phyloP scores from a whole-genome alignment of 2,329 filamentous ascomycete genomes.

The Fusarium penzigii region DNA sequence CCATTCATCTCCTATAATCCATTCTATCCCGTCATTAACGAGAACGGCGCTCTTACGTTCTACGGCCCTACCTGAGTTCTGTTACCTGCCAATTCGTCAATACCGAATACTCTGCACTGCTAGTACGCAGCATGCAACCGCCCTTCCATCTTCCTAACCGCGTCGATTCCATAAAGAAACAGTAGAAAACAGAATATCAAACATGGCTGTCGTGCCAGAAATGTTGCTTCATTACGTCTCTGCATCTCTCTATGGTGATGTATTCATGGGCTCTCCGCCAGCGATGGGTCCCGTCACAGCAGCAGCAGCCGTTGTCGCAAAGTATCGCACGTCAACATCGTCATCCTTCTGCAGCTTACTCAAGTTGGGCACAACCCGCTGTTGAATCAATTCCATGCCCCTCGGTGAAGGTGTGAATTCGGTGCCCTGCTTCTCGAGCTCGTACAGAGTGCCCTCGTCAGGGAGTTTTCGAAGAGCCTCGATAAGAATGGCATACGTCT shows the following conservation, averaged over 20 bases:
- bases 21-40: too few species aligned
- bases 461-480: slow-evolving; percentile 90
- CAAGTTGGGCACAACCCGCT: slow-evolving; percentile 83
- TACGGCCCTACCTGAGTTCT: too few species aligned
- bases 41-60: too few species aligned
- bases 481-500: slow-evolving; percentile 90
- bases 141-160: slow-evolving; percentile 17
- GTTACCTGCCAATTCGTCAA: too few species aligned
- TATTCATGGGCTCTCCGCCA: slow-evolving; percentile 64
- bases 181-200: slow-evolving; percentile 15
- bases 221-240: slow-evolving; percentile 53
- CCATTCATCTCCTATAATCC: too few species aligned
- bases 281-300: slow-evolving; percentile 48
- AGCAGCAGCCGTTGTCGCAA: slow-evolving; percentile 85
- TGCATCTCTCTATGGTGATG: slow-evolving; percentile 58
- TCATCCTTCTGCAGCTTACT: slow-evolving; percentile 97
- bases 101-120: slow-evolving; percentile 8
- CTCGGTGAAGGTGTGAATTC: slow-evolving; percentile 65
- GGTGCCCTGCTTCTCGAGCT: slow-evolving; percentile 76
- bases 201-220: slow-evolving; percentile 41
- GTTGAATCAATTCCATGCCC: slow-evolving; percentile 78
- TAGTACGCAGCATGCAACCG: slow-evolving; percentile 26
- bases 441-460: slow-evolving; percentile 81
- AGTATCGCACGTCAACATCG: slow-evolving; percentile 97
- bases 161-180: slow-evolving; percentile 8